phyloP scores from a whole-genome alignment of 2,329 filamentous ascomycete species.

The Verticillium tricorpus region DNA sequence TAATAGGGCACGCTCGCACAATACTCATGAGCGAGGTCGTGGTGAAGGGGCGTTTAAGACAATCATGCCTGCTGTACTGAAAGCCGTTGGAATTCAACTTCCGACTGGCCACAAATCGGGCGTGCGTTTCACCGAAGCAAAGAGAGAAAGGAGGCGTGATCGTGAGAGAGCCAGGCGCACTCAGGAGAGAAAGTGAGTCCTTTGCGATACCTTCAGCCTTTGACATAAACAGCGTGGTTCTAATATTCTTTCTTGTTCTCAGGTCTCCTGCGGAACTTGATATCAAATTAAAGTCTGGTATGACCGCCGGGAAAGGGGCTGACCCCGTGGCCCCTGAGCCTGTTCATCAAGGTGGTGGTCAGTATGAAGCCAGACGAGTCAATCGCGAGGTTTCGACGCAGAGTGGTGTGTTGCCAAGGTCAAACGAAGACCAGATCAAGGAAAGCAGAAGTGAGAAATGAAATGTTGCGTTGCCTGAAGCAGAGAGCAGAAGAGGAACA shows the following conservation, averaged over 20 bases:
- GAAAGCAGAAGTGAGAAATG: background rate
- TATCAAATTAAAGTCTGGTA: background rate
- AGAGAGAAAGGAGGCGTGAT: background rate
- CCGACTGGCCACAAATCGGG: background rate
- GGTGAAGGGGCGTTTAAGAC: background rate
- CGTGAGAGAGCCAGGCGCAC: background rate
- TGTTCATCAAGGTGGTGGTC: constrained; percentile 1
- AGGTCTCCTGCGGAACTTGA: background rate
- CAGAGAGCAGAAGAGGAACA: background rate
- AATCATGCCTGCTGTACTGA: background rate
- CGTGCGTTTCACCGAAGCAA: background rate
- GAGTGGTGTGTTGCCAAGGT: background rate
- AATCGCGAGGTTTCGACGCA: background rate
- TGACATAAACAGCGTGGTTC: too few relatives aligned
- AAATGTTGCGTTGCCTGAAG: background rate
- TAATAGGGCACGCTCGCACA: background rate
- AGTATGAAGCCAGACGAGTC: background rate
- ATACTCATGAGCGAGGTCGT: background rate
- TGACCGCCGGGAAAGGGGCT: background rate
- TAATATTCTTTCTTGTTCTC: background rate
- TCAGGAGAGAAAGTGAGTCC: background rate
- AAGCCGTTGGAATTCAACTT: background rate
- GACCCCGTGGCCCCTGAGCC: background rate
- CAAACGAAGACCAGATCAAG: background rate
- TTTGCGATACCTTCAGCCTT: too few relatives aligned